Evolutionary conservation across 2,329 filamentous ascomycete species (phyloP).

Genomic region (Fusarium armeniacum): DNA sequence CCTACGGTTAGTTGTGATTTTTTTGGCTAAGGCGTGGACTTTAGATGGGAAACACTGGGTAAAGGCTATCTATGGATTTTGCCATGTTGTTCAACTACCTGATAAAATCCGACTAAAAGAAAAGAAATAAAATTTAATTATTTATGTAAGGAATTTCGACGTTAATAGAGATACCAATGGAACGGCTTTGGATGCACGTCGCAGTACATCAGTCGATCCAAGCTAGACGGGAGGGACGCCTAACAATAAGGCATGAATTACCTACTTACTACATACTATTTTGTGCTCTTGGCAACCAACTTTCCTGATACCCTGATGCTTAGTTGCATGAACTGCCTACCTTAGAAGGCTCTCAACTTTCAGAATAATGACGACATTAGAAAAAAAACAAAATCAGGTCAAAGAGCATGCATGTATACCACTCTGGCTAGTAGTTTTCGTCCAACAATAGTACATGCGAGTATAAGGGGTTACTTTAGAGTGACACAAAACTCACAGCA

Average conservation of each 20-base stretch:
- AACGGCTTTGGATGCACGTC: no score
- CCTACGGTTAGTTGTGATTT: background rate
- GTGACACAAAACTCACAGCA: background rate
- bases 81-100: rapidly evolving
- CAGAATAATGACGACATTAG: background rate
- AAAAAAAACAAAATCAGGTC: background rate
- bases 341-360: rapidly evolving
- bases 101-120: background rate
- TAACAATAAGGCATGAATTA: background rate
- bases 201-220: no score
- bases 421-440: background rate
- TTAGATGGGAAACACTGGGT: background rate
- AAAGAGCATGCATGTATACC: background rate
- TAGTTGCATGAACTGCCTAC: background rate
- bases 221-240: background rate
- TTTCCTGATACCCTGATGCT: background rate
- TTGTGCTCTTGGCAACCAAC: no score
- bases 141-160: no score
- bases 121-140: background rate
- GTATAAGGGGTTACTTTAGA: background rate
- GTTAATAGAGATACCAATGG: no score
- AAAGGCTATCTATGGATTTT: background rate
- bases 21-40: no score
- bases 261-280: no score
- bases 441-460: background rate